Percentiles rank a stretch among this genome's conserved stretches.
These are phyloP conservation scores for Yarrowia deformans DNA, from an alignment of 805 yeast genomes.

Conservation along the genomic window DNA sequence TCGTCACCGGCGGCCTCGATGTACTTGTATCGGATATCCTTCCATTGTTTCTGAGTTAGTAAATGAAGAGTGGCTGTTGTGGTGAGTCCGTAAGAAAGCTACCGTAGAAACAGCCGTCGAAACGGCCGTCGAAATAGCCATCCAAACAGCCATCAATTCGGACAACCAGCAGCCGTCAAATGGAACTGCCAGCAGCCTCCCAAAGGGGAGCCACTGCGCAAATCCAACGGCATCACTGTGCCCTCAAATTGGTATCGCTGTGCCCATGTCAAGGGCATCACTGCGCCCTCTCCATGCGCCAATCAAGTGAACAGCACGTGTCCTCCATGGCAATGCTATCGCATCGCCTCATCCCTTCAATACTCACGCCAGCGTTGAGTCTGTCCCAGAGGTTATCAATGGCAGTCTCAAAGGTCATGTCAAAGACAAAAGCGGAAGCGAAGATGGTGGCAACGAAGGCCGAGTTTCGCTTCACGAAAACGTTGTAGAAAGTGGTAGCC, in stretches of 20 bases:
- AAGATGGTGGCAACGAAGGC: slow-evolving; percentile 83
- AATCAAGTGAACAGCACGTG: too few relatives aligned
- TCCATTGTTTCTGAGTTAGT: slow-evolving; percentile 47
- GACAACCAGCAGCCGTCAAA: too few relatives aligned
- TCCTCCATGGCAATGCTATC: background rate
- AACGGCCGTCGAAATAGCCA: too few relatives aligned
- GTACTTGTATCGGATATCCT: slow-evolving; percentile 46
- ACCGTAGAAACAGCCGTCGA: too few relatives aligned
- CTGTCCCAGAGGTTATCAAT: slow-evolving; percentile 51
- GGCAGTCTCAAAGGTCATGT: slow-evolving; percentile 51
- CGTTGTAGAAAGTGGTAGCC: slow-evolving; percentile 64
- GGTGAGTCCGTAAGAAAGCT: too few relatives aligned
- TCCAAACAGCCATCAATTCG: too few relatives aligned
- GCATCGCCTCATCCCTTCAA: background rate
- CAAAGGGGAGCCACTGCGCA: too few relatives aligned
- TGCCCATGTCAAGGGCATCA: too few relatives aligned
- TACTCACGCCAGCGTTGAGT: slow-evolving; percentile 52
- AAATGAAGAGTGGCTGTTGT: background rate
- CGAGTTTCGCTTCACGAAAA: slow-evolving; percentile 87
- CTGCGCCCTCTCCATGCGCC: too few relatives aligned
- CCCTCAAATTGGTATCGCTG: too few relatives aligned
- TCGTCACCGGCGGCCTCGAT: slow-evolving; percentile 44
- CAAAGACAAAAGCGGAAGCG: slow-evolving; percentile 82
- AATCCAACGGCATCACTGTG: too few relatives aligned
- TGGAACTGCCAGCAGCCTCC: too few relatives aligned